Percentiles rank a stretch among this genome's conserved stretches.
phyloP scores from a whole-genome alignment of 805 yeast species.

The Maudiozyma bulderi region DNA sequence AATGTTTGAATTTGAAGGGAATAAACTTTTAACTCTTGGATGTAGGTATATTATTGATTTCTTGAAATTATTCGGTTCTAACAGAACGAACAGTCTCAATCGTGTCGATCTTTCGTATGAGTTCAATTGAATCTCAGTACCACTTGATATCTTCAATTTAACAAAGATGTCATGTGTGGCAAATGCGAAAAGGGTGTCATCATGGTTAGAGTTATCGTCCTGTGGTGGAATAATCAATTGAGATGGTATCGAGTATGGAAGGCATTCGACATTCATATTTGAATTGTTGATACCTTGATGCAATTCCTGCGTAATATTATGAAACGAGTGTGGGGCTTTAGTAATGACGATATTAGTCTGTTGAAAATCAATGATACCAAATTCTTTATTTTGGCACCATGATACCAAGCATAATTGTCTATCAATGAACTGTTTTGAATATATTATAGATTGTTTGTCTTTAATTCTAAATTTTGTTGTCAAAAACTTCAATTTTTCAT shows the following conservation, averaged over 20 bases:
- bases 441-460: background rate
- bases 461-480: conserved; percentile 14
- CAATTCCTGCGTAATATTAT: background rate
- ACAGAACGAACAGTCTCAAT: conserved; percentile 15
- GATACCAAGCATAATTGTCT: conserved; percentile 14
- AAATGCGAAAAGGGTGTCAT: conserved; percentile 24
- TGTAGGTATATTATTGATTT: conserved; percentile 11
- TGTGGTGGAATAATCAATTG: conserved; percentile 9
- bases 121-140: conserved; percentile 11
- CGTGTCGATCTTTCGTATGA: conserved; percentile 1
- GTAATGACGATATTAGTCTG: conserved; percentile 16
- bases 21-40: conserved; percentile 19
- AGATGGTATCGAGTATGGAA: conserved; percentile 9
- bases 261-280: conserved; percentile 7
- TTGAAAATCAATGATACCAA: conserved; percentile 15
- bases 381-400: conserved; percentile 11
- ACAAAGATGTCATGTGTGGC: conserved; percentile 12
- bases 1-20: conserved; percentile 5
- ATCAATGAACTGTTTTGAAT: background rate
- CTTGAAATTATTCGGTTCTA: conserved; percentile 16
- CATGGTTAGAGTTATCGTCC: conserved; percentile 6
- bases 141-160: conserved; percentile 17
- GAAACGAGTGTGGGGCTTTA: conserved; percentile 4
- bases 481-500: conserved; percentile 15
- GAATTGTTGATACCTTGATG: background rate